These are phyloP conservation scores for Neurospora discreta DNA, from an alignment of 495 filamentous ascomycete genomes.

Conservation along the genomic window DNA sequence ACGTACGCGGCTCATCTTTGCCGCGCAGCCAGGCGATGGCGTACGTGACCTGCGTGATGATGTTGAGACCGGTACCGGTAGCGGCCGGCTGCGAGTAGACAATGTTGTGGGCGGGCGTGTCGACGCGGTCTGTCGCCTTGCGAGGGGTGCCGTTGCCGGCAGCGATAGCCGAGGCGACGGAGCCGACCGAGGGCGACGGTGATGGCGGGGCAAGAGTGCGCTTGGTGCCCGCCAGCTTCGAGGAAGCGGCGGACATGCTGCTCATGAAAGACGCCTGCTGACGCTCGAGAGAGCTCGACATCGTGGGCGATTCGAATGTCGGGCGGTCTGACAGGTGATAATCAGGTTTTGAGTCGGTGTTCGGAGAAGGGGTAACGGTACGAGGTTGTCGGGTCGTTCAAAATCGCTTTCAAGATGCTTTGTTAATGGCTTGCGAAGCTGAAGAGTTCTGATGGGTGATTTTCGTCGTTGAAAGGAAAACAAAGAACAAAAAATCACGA, in stretches of 20 bases:
- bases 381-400: background rate
- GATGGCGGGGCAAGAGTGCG: slow-evolving; percentile 28
- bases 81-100: slow-evolving; percentile 70
- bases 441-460: background rate
- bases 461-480: background rate
- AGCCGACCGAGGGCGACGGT: slow-evolving; percentile 32
- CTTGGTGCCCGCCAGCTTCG: slow-evolving; percentile 36
- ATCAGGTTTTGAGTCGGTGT: background rate
- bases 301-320: slow-evolving; percentile 14
- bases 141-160: slow-evolving; percentile 31
- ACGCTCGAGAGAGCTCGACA: slow-evolving; percentile 41
- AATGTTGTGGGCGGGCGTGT: slow-evolving; percentile 30
- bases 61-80: slow-evolving; percentile 65
- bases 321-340: background rate
- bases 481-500: background rate
- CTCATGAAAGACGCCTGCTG: slow-evolving; percentile 37
- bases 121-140: slow-evolving; percentile 33
- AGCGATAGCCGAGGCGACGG: slow-evolving; percentile 36
- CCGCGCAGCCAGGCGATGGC: slow-evolving; percentile 75
- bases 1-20: slow-evolving; percentile 59
- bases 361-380: background rate
- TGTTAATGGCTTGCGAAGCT: background rate
- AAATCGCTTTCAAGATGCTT: background rate
- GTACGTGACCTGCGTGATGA: slow-evolving; percentile 76
- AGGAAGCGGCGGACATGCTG: slow-evolving; percentile 34